phyloP scores from a whole-genome alignment of 306 rosid genomes.

The Comarum palustre region DNA sequence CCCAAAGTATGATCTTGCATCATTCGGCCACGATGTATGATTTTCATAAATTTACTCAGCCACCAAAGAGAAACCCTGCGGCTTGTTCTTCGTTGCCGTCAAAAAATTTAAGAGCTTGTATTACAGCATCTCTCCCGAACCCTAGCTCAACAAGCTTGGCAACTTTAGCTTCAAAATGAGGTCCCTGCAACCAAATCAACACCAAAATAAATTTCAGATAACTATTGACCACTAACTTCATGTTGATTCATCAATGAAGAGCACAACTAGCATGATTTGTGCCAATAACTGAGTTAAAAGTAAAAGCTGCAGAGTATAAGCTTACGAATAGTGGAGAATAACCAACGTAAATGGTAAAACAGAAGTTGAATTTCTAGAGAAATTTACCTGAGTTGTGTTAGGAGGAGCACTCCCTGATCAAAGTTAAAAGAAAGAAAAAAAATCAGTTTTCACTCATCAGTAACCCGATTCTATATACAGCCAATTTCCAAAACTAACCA shows the following conservation, averaged over 20 bases:
- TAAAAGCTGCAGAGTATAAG: neutral
- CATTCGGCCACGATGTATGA: neutral
- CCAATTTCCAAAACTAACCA: slow-evolving; percentile 46
- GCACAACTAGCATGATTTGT: neutral
- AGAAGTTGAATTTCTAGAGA: neutral
- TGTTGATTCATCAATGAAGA: neutral
- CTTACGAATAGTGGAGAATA: neutral
- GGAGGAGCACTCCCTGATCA: slow-evolving; percentile 50
- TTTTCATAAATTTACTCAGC: slow-evolving; percentile 18
- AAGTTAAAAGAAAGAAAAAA: slow-evolving; percentile 8
- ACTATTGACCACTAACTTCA: neutral
- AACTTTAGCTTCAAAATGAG: slow-evolving; percentile 76
- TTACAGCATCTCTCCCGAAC: slow-evolving; percentile 75
- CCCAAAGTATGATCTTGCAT: neutral
- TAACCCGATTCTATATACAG: neutral
- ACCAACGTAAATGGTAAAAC: neutral
- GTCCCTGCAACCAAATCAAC: slow-evolving; percentile 42
- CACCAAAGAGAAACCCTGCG: slow-evolving; percentile 53
- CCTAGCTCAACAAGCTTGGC: slow-evolving; percentile 92
- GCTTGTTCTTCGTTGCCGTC: slow-evolving; percentile 61
- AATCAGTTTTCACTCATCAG: neutral
- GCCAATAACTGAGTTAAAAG: neutral
- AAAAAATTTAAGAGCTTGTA: slow-evolving; percentile 73
- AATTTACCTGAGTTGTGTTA: slow-evolving; percentile 51
- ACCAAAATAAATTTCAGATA: neutral